Conservation (phyloP, 2,329 filamentous ascomycete species). For the Paecilomyces sp. region DNA sequence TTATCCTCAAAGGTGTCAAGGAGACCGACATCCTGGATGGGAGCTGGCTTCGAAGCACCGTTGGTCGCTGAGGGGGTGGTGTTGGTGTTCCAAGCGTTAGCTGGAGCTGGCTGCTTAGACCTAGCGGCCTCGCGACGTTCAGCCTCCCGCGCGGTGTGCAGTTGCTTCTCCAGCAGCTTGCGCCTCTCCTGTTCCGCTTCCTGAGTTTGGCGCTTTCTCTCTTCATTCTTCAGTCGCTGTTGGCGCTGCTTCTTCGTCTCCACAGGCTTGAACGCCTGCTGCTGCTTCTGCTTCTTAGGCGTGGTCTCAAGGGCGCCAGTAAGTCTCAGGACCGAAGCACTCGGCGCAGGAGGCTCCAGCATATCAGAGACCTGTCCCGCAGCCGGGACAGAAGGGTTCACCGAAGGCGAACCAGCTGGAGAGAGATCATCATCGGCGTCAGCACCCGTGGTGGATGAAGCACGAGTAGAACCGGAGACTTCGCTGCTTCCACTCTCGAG, state of each 20-base stretch:
- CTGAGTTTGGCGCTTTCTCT: conserved; percentile 65
- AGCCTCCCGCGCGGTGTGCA: conserved; percentile 70
- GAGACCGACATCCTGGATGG: conserved; percentile 19
- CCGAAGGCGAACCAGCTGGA: conserved; percentile 58
- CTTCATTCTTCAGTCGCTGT: conserved; percentile 82
- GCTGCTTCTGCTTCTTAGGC: conserved; percentile 52
- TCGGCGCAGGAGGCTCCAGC: conserved; percentile 66
- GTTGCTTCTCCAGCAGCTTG: conserved; percentile 70
- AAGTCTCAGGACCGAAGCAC: conserved; percentile 70
- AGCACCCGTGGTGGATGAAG: conserved; percentile 63
- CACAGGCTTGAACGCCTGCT: conserved; percentile 57
- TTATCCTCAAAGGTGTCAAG: conserved; percentile 37
- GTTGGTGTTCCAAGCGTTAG: conserved; percentile 50
- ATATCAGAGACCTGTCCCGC: conserved; percentile 78
- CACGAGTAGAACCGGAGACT: conserved; percentile 46
- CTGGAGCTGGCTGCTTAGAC: conserved; percentile 38
- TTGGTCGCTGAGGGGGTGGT: conserved; percentile 12
- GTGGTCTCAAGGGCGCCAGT: conserved; percentile 57
- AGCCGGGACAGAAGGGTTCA: conserved; percentile 30
- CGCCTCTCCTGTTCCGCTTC: conserved; percentile 74
- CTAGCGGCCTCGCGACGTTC: conserved; percentile 68
- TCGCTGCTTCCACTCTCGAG: conserved; percentile 46
- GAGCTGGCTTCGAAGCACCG: conserved; percentile 13
- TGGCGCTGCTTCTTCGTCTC: conserved; percentile 96
- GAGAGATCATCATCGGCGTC: conserved; percentile 80